Conservation (phyloP, 164 flowering plant genomes). For the Annona squamosa region DNA sequence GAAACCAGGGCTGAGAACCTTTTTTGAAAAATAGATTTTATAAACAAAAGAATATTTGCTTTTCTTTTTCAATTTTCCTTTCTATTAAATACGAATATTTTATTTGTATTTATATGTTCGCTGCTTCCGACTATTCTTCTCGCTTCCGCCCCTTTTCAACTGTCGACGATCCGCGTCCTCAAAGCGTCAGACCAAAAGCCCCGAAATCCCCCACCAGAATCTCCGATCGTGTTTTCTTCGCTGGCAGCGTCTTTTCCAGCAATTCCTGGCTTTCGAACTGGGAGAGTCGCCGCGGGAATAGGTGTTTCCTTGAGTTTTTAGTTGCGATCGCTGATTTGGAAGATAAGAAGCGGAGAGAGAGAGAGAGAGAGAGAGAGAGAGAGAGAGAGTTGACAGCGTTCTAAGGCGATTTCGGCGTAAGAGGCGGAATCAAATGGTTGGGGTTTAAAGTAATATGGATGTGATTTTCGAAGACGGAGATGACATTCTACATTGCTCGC, state of each 20-base stretch:
- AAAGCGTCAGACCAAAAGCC: slow-evolving; percentile 22
- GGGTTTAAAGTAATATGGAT: slow-evolving; percentile 53
- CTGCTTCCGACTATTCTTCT: background rate
- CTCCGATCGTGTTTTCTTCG: background rate
- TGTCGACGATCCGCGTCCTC: slow-evolving; percentile 31
- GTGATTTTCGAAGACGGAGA: slow-evolving; percentile 25
- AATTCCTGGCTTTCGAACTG: background rate
- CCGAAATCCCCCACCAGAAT: background rate
- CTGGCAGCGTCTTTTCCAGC: background rate
- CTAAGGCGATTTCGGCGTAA: slow-evolving; percentile 7
- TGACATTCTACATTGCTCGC: slow-evolving; percentile 91
- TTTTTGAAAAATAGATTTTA: background rate
- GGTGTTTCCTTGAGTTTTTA: background rate
- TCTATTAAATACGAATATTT: background rate
- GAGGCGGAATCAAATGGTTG: slow-evolving; percentile 25
- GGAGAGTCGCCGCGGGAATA: background rate
- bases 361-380: background rate
- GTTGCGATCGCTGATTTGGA: slow-evolving; percentile 1
- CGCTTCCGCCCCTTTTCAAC: slow-evolving; percentile 15
- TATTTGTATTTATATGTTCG: background rate
- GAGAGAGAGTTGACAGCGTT: background rate
- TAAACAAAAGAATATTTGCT: background rate
- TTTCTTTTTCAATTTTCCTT: background rate
- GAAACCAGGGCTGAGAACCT: background rate
- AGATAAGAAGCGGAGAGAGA: background rate